phyloP scores from a whole-genome alignment of 495 filamentous ascomycete species.

The Cryomyces minteri region DNA sequence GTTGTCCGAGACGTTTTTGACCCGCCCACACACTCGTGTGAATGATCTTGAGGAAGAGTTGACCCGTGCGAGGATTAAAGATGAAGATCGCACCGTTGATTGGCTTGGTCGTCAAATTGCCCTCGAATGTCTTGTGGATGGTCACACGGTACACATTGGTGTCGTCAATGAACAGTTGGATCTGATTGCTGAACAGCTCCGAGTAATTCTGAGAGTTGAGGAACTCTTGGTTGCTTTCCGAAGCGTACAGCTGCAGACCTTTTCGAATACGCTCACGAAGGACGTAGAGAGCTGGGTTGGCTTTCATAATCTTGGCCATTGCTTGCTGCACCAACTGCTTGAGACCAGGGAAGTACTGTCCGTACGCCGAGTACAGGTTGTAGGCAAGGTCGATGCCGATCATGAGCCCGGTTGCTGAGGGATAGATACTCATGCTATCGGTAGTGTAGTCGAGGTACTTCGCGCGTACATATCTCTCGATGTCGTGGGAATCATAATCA shows the following conservation, averaged over 20 bases:
- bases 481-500: slow-evolving; percentile 98
- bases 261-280: slow-evolving; percentile 95
- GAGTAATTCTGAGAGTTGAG: slow-evolving; percentile 99
- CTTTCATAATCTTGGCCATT: slow-evolving; percentile 99
- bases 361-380: slow-evolving; percentile 95
- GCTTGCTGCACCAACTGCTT: slow-evolving; percentile 95
- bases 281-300: slow-evolving; percentile 93
- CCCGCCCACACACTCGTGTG: slow-evolving; percentile 99
- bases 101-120: slow-evolving; percentile 96
- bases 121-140: slow-evolving; percentile 99
- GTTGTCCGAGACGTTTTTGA: slow-evolving; percentile 94
- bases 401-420: slow-evolving; percentile 94
- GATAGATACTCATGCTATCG: slow-evolving; percentile 98
- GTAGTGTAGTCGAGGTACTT: slow-evolving; percentile 99
- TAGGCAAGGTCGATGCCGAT: slow-evolving; percentile 96
- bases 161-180: slow-evolving; percentile 97
- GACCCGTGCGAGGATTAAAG: slow-evolving; percentile 95
- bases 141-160: slow-evolving; percentile 99
- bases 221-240: slow-evolving; percentile 99
- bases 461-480: slow-evolving; percentile 91
- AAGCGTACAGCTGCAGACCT: slow-evolving; percentile 94
- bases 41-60: slow-evolving; percentile 98
- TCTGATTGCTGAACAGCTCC: slow-evolving; percentile 97
- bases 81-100: slow-evolving; percentile 99
- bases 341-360: slow-evolving; percentile 95